Percentiles rank a stretch among this genome's conserved stretches.
Evolutionary conservation across 768 basidiomycete species (phyloP).

Genomic region (Postia placenta): DNA sequence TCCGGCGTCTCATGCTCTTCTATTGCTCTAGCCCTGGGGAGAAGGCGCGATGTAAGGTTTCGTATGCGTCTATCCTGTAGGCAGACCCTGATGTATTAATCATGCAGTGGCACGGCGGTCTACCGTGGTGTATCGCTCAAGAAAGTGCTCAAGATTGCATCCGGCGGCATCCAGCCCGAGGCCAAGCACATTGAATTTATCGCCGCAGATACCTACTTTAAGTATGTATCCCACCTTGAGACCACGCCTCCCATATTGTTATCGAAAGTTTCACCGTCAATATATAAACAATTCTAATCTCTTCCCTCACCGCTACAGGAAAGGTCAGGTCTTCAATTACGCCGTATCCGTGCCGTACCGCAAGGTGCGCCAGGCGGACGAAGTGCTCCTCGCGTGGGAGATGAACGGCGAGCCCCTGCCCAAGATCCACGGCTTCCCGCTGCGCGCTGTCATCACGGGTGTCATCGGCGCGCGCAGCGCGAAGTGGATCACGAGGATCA

Average conservation of each 20-base stretch:
- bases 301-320: slow-evolving; percentile 18
- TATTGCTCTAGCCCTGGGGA: slow-evolving; percentile 31
- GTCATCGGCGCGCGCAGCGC: slow-evolving; percentile 49
- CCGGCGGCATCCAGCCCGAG: slow-evolving; percentile 42
- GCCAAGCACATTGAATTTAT: slow-evolving; percentile 49
- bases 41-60: slow-evolving; percentile 44
- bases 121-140: slow-evolving; percentile 49
- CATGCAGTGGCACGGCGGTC: slow-evolving; percentile 40
- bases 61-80: not conserved
- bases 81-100: not conserved
- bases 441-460: slow-evolving; percentile 45
- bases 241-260: not conserved
- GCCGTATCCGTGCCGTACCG: slow-evolving; percentile 46
- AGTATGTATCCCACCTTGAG: slow-evolving; percentile 23
- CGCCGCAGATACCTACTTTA: slow-evolving; percentile 54
- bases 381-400: slow-evolving; percentile 49
- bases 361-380: slow-evolving; percentile 43
- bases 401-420: slow-evolving; percentile 44
- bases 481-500: slow-evolving; percentile 51
- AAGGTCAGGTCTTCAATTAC: slow-evolving; percentile 33
- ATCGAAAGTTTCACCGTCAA: too few species aligned
- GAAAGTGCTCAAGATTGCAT: slow-evolving; percentile 46
- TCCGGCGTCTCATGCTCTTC: not conserved
- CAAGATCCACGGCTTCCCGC: slow-evolving; percentile 45
- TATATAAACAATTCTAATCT: too few species aligned